Conservation (phyloP, 1,139 yeast species). For the Protomyces pachydermus region DNA sequence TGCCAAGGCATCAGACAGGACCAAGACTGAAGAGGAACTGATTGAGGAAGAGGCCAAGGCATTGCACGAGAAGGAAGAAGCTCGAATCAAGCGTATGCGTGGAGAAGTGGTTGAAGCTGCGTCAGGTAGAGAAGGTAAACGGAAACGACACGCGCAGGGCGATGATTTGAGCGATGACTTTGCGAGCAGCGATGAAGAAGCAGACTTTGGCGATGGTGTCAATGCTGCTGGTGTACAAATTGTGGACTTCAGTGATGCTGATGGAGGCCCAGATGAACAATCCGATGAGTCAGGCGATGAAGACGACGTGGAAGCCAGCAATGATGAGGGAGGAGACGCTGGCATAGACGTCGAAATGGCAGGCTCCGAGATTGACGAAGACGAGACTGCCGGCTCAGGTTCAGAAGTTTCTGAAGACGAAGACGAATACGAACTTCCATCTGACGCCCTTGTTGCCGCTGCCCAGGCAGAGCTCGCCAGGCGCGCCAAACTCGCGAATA, state of each 20-base stretch:
- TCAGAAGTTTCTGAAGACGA: constrained; percentile 32
- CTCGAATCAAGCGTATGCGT: constrained; percentile 77
- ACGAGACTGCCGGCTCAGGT: constrained; percentile 34
- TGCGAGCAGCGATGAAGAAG: constrained; percentile 28
- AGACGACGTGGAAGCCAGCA: neutral
- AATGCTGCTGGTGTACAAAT: constrained; percentile 12
- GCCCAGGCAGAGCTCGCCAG: constrained; percentile 22
- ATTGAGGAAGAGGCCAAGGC: constrained; percentile 59
- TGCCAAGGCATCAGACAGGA: constrained; percentile 93
- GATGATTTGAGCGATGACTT: constrained; percentile 46
- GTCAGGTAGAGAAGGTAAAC: constrained; percentile 40
- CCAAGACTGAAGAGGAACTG: constrained; percentile 85
- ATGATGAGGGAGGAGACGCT: neutral
- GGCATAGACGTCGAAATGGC: neutral
- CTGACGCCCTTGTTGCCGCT: constrained; percentile 7
- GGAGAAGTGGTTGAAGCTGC: constrained; percentile 73
- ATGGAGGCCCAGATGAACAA: constrained; percentile 29
- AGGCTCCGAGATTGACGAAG: constrained; percentile 36
- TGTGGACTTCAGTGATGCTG: neutral
- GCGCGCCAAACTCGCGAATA: neutral
- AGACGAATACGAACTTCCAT: constrained; percentile 24
- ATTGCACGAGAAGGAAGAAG: constrained; percentile 65
- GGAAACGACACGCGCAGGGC: constrained; percentile 30
- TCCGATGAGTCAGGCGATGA: constrained; percentile 34
- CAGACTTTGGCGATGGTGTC: constrained; percentile 20